Percentiles rank a stretch among this genome's conserved stretches.
Evolutionary conservation across 2,329 filamentous ascomycete species (phyloP).

Genomic region (Calonectria pteridis): DNA sequence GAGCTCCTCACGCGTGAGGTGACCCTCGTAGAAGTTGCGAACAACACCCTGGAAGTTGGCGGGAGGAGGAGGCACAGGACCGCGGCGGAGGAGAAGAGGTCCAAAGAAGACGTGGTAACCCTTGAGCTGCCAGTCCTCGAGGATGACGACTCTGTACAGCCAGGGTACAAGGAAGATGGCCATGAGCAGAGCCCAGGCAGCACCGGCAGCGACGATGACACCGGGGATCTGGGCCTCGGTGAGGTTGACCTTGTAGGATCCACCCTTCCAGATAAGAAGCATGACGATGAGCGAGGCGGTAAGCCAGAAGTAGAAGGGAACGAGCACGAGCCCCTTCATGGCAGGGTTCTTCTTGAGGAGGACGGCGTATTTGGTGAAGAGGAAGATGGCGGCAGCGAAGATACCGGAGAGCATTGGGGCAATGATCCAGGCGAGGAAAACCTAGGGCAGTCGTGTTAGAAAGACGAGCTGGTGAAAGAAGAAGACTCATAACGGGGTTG

Average conservation of each 20-base stretch:
- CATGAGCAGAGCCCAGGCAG: slow-evolving; percentile 62
- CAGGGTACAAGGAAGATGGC: slow-evolving; percentile 69
- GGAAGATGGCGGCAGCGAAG: slow-evolving; percentile 68
- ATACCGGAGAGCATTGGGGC: slow-evolving; percentile 66
- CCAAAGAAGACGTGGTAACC: slow-evolving; percentile 66
- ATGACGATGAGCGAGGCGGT: slow-evolving; percentile 68
- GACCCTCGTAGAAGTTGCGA: slow-evolving; percentile 68
- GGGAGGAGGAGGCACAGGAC: slow-evolving; percentile 54
- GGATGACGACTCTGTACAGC: slow-evolving; percentile 68
- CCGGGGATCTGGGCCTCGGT: slow-evolving; percentile 62
- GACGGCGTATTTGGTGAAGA: slow-evolving; percentile 68
- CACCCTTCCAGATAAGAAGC: slow-evolving; percentile 71
- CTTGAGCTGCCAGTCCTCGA: slow-evolving; percentile 71
- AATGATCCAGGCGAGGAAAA: slow-evolving; percentile 72
- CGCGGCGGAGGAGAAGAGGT: slow-evolving; percentile 63
- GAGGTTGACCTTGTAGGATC: slow-evolving; percentile 60
- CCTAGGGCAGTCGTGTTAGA: slow-evolving; percentile 52
- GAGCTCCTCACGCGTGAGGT: slow-evolving; percentile 66
- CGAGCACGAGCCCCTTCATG: slow-evolving; percentile 62
- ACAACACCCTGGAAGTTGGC: slow-evolving; percentile 56
- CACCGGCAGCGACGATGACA: slow-evolving; percentile 66
- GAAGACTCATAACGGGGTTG: not conserved
- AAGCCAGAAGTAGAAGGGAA: slow-evolving; percentile 70
- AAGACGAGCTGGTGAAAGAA: not conserved
- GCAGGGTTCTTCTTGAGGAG: slow-evolving; percentile 66